Conservation (phyloP, 129 eudicot genomes). For the Silybum marianum region DNA sequence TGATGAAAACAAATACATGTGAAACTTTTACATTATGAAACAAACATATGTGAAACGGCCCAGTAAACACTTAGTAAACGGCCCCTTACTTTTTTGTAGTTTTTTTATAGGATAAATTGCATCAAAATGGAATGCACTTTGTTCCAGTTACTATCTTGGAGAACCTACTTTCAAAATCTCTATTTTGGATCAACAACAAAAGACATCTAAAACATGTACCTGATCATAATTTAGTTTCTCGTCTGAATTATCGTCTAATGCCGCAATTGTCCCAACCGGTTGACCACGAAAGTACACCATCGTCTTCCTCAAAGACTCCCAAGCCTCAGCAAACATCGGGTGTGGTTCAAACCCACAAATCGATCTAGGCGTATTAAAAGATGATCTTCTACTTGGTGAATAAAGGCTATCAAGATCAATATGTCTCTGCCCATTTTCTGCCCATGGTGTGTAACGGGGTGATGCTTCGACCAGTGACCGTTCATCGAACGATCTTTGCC, state of each 20-base stretch:
- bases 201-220: constrained; percentile 34
- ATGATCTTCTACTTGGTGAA: constrained; percentile 65
- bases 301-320: constrained; percentile 81
- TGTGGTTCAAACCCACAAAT: constrained; percentile 52
- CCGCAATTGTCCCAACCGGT: constrained; percentile 98
- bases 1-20: no score
- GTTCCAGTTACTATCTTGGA: not conserved
- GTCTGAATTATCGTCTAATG: constrained; percentile 87
- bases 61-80: no score
- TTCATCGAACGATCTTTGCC: constrained; percentile 78
- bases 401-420: constrained; percentile 48
- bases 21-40: no score
- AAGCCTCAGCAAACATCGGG: constrained; percentile 79
- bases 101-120: not conserved
- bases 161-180: not conserved
- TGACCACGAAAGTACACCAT: constrained; percentile 81
- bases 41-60: no score
- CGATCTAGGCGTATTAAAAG: constrained; percentile 61
- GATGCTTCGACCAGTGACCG: constrained; percentile 72
- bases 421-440: constrained; percentile 46
- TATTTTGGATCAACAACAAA: not conserved
- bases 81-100: not conserved
- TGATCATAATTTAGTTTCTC: constrained; percentile 94
- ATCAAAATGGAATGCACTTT: not conserved
- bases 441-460: constrained; percentile 52